Conservation (phyloP, 2,329 filamentous ascomycete species). For the Neoscytalidium dimidiatum region DNA sequence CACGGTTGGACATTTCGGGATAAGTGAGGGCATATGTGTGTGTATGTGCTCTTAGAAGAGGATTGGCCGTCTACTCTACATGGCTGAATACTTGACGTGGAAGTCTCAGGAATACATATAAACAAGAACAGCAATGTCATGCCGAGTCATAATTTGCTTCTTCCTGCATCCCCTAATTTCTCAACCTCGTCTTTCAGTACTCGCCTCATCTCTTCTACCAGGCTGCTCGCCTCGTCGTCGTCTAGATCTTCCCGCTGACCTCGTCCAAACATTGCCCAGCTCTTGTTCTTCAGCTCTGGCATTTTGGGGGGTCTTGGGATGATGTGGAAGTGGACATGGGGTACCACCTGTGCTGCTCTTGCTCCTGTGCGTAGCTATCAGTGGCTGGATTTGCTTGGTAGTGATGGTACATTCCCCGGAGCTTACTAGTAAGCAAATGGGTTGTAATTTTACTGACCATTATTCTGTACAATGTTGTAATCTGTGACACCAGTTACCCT, state of each 20-base stretch:
- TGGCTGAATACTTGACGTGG: neutral
- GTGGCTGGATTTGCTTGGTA: neutral
- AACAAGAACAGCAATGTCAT: neutral
- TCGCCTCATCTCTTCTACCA: conserved; percentile 56
- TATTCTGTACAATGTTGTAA: conserved; percentile 98
- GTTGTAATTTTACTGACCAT: conserved; percentile 53
- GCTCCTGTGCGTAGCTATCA: conserved; percentile 53
- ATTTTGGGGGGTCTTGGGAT: conserved; percentile 72
- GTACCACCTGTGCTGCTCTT: conserved; percentile 87
- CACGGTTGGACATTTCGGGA: neutral
- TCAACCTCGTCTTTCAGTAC: conserved; percentile 42
- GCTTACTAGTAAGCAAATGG: neutral
- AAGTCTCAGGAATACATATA: neutral
- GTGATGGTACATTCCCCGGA: neutral
- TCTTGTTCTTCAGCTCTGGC: conserved; percentile 57
- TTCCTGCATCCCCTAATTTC: conserved; percentile 21
- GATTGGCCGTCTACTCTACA: neutral
- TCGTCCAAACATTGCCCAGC: conserved; percentile 81
- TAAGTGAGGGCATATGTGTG: neutral
- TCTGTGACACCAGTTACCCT: conserved; percentile 71
- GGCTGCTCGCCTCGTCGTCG: conserved; percentile 66
- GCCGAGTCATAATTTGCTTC: neutral
- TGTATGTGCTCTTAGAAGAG: neutral
- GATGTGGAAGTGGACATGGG: conserved; percentile 92
- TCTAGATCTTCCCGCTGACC: conserved; percentile 73